Conservation (phyloP, 352 stramenopile genomes). For the Phytophthora brassicae region DNA sequence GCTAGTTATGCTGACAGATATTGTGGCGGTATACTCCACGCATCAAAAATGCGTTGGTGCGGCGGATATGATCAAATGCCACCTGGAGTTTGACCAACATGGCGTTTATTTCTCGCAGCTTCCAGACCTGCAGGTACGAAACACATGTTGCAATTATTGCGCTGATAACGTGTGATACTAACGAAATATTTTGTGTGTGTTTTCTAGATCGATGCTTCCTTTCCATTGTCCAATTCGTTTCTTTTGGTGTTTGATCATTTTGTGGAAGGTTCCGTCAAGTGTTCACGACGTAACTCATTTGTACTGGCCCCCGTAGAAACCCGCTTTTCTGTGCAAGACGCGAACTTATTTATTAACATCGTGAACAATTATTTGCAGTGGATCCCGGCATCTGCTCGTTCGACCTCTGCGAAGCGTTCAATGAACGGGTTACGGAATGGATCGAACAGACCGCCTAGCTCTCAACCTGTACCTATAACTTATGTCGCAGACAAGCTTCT, state of each 20-base stretch:
- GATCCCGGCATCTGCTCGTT: slow-evolving; percentile 32
- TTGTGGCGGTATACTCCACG: slow-evolving; percentile 64
- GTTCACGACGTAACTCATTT: slow-evolving; percentile 76
- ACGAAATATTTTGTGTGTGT: slow-evolving; percentile 3
- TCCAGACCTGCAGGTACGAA: slow-evolving; percentile 75
- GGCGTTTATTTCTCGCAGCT: slow-evolving; percentile 87
- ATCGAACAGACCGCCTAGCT: slow-evolving; percentile 4
- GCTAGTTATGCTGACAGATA: slow-evolving; percentile 73
- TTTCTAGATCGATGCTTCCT: slow-evolving; percentile 77
- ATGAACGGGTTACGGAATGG: background rate
- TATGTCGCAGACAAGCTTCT: slow-evolving; percentile 81
- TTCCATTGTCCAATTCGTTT: slow-evolving; percentile 82
- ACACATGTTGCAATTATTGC: background rate
- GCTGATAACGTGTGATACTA: background rate
- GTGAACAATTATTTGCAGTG: slow-evolving; percentile 83
- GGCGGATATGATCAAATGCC: slow-evolving; percentile 76
- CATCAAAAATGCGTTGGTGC: slow-evolving; percentile 56
- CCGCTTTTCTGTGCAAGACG: slow-evolving; percentile 86
- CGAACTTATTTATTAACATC: slow-evolving; percentile 81
- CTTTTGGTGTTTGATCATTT: slow-evolving; percentile 83
- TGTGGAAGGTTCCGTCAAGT: slow-evolving; percentile 52
- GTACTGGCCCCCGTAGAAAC: slow-evolving; percentile 81
- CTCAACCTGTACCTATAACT: slow-evolving; percentile 10
- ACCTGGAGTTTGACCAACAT: slow-evolving; percentile 78
- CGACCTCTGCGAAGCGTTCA: slow-evolving; percentile 8